Evolutionary conservation across 2,329 filamentous ascomycete species (phyloP), one percentile per base, ranked within the genome.

Genomic region (Cordyceps militaris): DNA sequence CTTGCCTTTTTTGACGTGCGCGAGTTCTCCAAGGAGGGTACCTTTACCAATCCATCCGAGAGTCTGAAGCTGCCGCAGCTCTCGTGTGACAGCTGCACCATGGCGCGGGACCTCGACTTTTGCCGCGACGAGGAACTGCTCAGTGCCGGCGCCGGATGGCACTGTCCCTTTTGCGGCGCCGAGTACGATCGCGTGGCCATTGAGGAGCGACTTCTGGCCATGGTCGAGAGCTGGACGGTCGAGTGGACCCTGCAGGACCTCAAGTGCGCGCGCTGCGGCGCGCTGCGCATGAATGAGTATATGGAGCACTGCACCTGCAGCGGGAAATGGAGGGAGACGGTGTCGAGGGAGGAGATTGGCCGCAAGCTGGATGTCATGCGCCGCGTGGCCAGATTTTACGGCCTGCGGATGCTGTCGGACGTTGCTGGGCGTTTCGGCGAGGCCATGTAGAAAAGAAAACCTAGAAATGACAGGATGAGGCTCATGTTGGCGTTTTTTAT

Each of bases 241-340:
- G 84, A 88, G 65, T 99, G 95, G 92, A 80, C 85, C 61, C 89
- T 87, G 34, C 93, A 97, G 74, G 94, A 99, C 70, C 73, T 97
- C 59, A 91, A 91, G 73, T 99, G 94, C 63, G 69, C 67, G 30
- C 79, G 81, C 59, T 88, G 85, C 70, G 83, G 81, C 32, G 90
- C 90, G 64, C 72, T 96, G 40, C 78, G 91, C 67, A 79, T 89
- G 42, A 97, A 96, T 69, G 93, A 97, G 67, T 95, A 97, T 66
- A 91, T 94, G 85, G 93, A 97, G 71, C 92, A 97, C 72, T 99
- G 95, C 73, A 88, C 86, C 11, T 99, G 94, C 76, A 90, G 89
- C 61, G 94, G 94, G 3, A 81, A 82, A 59, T 99, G 94, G 94
- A 80, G 79, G 19, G 84, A 84, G 63, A 89, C 85, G 21, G 78